phyloP scores from a whole-genome alignment of 257 asterid genomes.

The Eucommia ulmoides region DNA sequence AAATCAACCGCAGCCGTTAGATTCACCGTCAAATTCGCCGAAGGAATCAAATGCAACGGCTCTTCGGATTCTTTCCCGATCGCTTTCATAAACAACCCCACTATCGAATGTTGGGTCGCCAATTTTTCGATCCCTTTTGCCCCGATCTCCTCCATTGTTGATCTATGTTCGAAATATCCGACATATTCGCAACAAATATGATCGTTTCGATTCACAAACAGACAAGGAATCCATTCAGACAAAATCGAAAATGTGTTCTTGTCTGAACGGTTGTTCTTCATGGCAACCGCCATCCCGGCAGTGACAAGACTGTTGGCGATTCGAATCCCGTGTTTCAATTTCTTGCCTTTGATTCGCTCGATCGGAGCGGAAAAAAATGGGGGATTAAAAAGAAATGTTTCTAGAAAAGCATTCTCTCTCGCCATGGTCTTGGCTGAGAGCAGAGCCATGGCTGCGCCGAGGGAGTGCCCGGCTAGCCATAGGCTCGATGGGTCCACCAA shows the following conservation, averaged over 20 bases:
- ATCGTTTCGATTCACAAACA: constrained; percentile 49
- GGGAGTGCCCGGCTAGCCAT: constrained; percentile 74
- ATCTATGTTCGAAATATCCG: constrained; percentile 58
- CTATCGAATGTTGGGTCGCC: constrained; percentile 49
- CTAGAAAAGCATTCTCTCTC: constrained; percentile 24
- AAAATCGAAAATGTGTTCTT: constrained; percentile 26
- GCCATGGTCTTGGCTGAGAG: constrained; percentile 42
- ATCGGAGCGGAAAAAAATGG: constrained; percentile 62
- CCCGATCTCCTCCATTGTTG: constrained; percentile 46
- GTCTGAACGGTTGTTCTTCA: constrained; percentile 6
- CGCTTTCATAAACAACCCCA: constrained; percentile 23
- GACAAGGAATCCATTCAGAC: constrained; percentile 58
- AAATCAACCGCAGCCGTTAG: constrained; percentile 17
- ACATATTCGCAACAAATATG: constrained; percentile 52
- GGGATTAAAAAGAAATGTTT: constrained; percentile 62
- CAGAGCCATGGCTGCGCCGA: constrained; percentile 59
- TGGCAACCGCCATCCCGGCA: constrained; percentile 46
- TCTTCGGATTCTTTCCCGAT: constrained; percentile 30
- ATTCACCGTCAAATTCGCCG: constrained; percentile 40
- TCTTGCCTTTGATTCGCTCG: constrained; percentile 32
- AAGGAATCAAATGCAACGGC: constrained; percentile 60
- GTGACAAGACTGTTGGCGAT: constrained; percentile 37
- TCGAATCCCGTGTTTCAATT: constrained; percentile 39
- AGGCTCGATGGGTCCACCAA: constrained; percentile 24
- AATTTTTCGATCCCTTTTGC: constrained; percentile 40